phyloP scores from a whole-genome alignment of 768 basidiomycete genomes.

The Psilocybe tampanensis region DNA sequence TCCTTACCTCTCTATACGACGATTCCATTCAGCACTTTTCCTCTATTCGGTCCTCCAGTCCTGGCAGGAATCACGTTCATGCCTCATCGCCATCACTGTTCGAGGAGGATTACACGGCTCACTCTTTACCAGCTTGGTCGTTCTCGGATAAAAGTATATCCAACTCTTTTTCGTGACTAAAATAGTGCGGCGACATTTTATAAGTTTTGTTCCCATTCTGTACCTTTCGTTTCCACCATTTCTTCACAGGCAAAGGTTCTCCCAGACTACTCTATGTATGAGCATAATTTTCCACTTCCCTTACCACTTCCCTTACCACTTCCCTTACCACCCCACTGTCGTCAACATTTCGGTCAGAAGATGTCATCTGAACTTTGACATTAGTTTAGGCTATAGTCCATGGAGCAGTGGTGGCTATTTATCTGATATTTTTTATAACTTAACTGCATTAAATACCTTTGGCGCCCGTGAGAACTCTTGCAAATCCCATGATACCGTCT shows the following conservation, averaged over 20 bases:
- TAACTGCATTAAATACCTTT: background rate
- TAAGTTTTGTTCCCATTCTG: background rate
- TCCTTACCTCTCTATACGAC: background rate
- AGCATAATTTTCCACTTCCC: background rate
- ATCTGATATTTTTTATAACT: background rate
- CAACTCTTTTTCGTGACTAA: background rate
- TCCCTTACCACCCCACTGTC: too few species aligned
- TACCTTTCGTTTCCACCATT: background rate
- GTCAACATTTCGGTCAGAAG: too few species aligned
- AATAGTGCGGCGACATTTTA: too few species aligned
- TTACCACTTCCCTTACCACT: background rate
- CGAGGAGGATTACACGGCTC: background rate
- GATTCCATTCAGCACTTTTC: background rate
- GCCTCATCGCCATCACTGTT: background rate
- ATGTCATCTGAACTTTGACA: too few species aligned
- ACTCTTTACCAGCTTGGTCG: background rate
- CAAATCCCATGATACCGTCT: background rate
- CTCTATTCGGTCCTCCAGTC: background rate
- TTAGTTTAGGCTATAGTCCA: too few species aligned
- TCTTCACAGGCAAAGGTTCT: background rate
- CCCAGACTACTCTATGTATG: background rate
- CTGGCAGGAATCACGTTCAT: too few species aligned
- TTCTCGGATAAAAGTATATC: conserved; percentile 4
- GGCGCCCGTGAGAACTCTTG: background rate
- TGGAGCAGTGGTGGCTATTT: background rate